Evolutionary conservation across 1,284 basidiomycete genomes (phyloP).

Genomic region (Bjerkandera adusta): DNA sequence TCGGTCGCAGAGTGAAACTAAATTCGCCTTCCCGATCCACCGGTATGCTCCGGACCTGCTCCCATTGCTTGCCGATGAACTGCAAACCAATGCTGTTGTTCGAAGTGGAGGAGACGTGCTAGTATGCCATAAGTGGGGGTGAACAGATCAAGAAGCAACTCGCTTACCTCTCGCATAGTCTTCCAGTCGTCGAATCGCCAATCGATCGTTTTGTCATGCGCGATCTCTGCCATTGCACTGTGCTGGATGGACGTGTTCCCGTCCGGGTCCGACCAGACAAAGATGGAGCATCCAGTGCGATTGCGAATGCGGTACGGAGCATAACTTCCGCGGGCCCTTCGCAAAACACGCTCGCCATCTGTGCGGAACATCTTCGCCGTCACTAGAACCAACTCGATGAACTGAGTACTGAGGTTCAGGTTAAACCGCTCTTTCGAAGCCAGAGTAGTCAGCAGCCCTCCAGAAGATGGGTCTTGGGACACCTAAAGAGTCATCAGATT

Average conservation of each 20-base stretch:
- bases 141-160: neutral
- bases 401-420: slow-evolving; percentile 89
- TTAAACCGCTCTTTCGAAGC: slow-evolving; percentile 86
- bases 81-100: slow-evolving; percentile 86
- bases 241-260: slow-evolving; percentile 47
- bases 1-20: slow-evolving; percentile 83
- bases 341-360: slow-evolving; percentile 71
- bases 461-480: slow-evolving; percentile 47
- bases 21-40: slow-evolving; percentile 96
- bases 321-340: slow-evolving; percentile 79
- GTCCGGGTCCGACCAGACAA: slow-evolving; percentile 80
- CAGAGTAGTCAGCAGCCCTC: slow-evolving; percentile 62
- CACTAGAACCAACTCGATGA: slow-evolving; percentile 84
- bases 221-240: slow-evolving; percentile 50
- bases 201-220: slow-evolving; percentile 79
- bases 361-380: slow-evolving; percentile 72
- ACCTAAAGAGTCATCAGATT: slow-evolving; percentile 36
- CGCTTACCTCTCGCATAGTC: slow-evolving; percentile 83
- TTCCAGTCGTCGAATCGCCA: slow-evolving; percentile 99
- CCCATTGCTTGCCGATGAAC: slow-evolving; percentile 90
- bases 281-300: slow-evolving; percentile 81
- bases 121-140: neutral
- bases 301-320: slow-evolving; percentile 95
- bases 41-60: slow-evolving; percentile 84
- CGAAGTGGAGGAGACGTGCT: slow-evolving; percentile 80